Evolutionary conservation across 169 alveolate genomes (phyloP), one percentile per base, ranked within the genome.

Genomic region (Plasmodium gallinaceum): DNA sequence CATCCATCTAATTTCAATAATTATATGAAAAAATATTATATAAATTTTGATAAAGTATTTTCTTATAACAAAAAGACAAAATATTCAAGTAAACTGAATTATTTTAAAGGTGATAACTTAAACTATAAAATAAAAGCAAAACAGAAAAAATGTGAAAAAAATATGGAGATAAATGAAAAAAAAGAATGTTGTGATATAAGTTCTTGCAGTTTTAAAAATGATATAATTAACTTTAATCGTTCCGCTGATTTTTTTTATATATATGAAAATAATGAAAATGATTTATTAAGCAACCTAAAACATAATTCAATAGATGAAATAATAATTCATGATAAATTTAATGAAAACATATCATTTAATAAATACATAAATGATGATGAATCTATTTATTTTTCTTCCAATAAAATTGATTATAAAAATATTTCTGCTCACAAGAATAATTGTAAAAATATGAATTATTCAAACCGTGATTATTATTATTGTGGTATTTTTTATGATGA

Each of bases 361-460:
- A 61, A 60, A 18, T 14, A 5, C 9, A n/a, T 57, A 10, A 74
- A 48, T 74, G 64, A 74, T 10, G 37, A 58, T 22, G 52, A 74
- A 42, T 10, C 16, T 60, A 14, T 18, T 8, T 45, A 58, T 60
- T 74, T 74, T 51, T 74, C 72, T 32, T 74, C 88, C 5, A 74
- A 74, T 42, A 74, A 74, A 74, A 39, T 74, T 58, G 88, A 74
- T n/a, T 74, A 74, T 39, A 74, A 58, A 45, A 74, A 43, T 8
- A 16, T 26, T 39, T 20, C 32, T 0, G 43, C 39, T 32, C 61
- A 5, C 20, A 20, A 10, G 7, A 14, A 52, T 10, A 74, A 12
- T 16, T 6, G 16, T 48, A 45, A 26, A 51, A 26, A 39, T 9
- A 39, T 24, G 8, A 64, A 60, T 18, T 51, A 60, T 20, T 43